Conservation (phyloP, 148 eudicot species). For the Rhododendron mucronatum region DNA sequence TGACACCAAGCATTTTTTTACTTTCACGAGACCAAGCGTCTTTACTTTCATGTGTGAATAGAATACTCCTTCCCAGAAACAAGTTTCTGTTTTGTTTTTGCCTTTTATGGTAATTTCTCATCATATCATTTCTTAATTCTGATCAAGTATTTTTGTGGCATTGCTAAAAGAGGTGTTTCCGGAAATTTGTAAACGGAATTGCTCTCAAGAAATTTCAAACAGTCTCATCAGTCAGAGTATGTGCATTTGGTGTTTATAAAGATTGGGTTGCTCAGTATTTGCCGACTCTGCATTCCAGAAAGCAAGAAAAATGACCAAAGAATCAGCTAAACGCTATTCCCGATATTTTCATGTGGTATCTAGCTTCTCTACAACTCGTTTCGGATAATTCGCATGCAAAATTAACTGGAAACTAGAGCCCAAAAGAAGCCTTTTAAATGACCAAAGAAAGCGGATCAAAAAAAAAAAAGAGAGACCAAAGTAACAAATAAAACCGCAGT, state of each 20-base stretch:
- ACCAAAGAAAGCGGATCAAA: no score
- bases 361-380: not conserved
- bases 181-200: not conserved
- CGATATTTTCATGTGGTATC: not conserved
- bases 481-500: not conserved
- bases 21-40: not conserved
- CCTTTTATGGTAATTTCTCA: not conserved
- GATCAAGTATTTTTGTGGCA: not conserved
- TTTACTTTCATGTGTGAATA: conserved; percentile 8
- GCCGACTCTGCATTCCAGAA: not conserved
- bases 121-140: not conserved
- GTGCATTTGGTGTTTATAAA: not conserved
- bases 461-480: not conserved
- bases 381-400: not conserved
- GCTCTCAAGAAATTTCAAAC: not conserved
- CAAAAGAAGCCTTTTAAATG: not conserved
- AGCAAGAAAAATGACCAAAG: not conserved
- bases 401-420: not conserved
- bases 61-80: not conserved
- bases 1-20: not conserved
- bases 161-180: not conserved
- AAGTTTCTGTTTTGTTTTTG: not conserved
- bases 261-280: not conserved
- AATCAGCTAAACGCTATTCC: not conserved
- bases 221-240: not conserved